phyloP scores from a whole-genome alignment of 352 stramenopile genomes.

The Paralagenidium karlingii region DNA sequence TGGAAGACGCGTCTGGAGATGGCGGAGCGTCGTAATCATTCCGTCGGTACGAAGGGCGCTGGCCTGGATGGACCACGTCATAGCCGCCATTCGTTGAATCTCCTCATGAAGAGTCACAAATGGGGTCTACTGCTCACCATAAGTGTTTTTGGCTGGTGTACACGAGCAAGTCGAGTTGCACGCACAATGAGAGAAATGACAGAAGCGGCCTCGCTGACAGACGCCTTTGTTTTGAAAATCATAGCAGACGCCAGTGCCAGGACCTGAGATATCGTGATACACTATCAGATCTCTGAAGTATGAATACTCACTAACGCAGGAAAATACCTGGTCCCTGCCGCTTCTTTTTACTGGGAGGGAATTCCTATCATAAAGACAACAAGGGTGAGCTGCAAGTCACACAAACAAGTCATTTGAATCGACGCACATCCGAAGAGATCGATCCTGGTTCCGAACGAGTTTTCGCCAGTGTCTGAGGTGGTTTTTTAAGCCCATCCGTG shows the following conservation, averaged over 20 bases:
- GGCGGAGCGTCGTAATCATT: slow-evolving; percentile 74
- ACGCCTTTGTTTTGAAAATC: slow-evolving; percentile 84
- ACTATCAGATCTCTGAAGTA: not conserved
- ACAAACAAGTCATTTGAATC: too few relatives aligned
- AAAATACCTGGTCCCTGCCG: slow-evolving; percentile 14
- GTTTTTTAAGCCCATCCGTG: slow-evolving; percentile 52
- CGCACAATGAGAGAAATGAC: slow-evolving; percentile 80
- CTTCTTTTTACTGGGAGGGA: slow-evolving; percentile 52
- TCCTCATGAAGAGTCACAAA: not conserved
- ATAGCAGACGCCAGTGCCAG: slow-evolving; percentile 75
- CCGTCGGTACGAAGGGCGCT: slow-evolving; percentile 65
- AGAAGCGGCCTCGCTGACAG: slow-evolving; percentile 70
- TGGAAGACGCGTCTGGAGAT: slow-evolving; percentile 25
- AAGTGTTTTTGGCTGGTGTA: slow-evolving; percentile 72
- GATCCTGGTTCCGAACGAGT: not conserved
- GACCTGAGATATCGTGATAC: slow-evolving; percentile 6
- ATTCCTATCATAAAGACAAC: not conserved
- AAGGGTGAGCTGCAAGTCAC: too few relatives aligned
- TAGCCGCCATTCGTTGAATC: not conserved
- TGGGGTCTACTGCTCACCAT: slow-evolving; percentile 21
- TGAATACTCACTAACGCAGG: slow-evolving; percentile 1
- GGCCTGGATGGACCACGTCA: slow-evolving; percentile 19
- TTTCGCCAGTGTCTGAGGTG: slow-evolving; percentile 6
- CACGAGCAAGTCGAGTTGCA: slow-evolving; percentile 80
- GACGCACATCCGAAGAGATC: too few relatives aligned